Percentiles rank a stretch among this genome's conserved stretches.
Evolutionary conservation across 192 early-diverging fungal species (phyloP).

Genomic region (Umbelopsis isabellina): DNA sequence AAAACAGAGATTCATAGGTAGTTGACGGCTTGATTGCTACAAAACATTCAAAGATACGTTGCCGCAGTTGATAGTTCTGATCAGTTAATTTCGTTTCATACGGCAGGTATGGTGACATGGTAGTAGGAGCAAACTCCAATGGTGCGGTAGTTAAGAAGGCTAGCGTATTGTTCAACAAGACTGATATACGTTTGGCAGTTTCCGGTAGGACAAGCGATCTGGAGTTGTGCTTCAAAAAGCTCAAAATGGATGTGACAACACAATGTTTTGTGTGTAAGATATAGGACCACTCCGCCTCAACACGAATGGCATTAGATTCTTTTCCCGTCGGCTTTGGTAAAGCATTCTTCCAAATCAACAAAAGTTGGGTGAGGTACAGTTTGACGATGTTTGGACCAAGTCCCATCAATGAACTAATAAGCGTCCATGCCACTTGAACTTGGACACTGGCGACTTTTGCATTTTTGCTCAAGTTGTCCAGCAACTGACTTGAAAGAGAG

Average conservation of each 20-base stretch:
- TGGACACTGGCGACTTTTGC: slow-evolving; percentile 62
- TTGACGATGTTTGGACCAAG: slow-evolving; percentile 83
- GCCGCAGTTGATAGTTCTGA: slow-evolving; percentile 62
- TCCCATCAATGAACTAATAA: slow-evolving; percentile 75
- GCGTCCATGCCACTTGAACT: slow-evolving; percentile 75
- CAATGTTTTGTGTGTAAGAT: slow-evolving; percentile 62
- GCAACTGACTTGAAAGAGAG: slow-evolving; percentile 71
- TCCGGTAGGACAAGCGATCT: slow-evolving; percentile 68
- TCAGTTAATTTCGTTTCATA: slow-evolving; percentile 47
- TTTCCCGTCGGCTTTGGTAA: slow-evolving; percentile 76
- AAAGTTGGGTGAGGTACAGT: slow-evolving; percentile 75
- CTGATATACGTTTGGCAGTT: slow-evolving; percentile 76
- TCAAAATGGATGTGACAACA: slow-evolving; percentile 71
- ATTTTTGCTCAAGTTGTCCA: slow-evolving; percentile 69
- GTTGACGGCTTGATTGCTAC: slow-evolving; percentile 58
- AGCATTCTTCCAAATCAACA: slow-evolving; percentile 79
- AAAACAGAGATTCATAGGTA: slow-evolving; percentile 54
- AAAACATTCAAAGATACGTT: slow-evolving; percentile 76
- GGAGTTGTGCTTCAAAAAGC: slow-evolving; percentile 72
- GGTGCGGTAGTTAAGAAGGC: slow-evolving; percentile 61
- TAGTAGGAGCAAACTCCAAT: slow-evolving; percentile 45
- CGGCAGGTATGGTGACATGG: slow-evolving; percentile 42
- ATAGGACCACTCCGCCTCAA: slow-evolving; percentile 69
- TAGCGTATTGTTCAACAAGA: slow-evolving; percentile 73
- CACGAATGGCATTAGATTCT: slow-evolving; percentile 56